phyloP scores from a whole-genome alignment of 2,329 filamentous ascomycete species.

The Sclerotinia nivalis region DNA sequence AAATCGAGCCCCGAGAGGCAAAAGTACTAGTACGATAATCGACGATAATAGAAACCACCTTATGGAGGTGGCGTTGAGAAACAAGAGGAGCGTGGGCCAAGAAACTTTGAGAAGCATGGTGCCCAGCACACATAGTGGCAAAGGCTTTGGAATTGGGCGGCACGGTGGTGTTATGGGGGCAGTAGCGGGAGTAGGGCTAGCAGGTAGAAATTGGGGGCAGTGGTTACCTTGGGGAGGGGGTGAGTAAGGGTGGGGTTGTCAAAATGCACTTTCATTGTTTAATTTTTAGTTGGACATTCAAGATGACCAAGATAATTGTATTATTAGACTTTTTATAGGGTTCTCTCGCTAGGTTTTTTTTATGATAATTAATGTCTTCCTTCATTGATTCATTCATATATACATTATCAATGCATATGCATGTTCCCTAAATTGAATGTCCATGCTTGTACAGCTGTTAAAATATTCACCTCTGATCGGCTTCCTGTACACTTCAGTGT shows the following conservation, averaged over 20 bases:
- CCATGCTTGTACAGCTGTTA: not conserved
- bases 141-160: not conserved
- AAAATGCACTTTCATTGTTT: not conserved
- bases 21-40: not conserved
- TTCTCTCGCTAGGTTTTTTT: not conserved
- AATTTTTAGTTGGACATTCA: not conserved
- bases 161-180: slow-evolving; percentile 11
- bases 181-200: slow-evolving; percentile 14
- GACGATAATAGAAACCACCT: slow-evolving; percentile 27
- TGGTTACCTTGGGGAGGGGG: slow-evolving; percentile 18
- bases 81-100: slow-evolving; percentile 33
- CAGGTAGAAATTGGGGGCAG: slow-evolving; percentile 19
- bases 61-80: slow-evolving; percentile 31
- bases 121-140: slow-evolving; percentile 29
- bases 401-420: not conserved
- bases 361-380: not conserved
- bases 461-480: too few relatives aligned
- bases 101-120: slow-evolving; percentile 34
- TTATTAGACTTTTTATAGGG: not conserved
- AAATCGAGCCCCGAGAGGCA: not conserved
- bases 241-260: not conserved
- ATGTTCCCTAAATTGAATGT: not conserved
- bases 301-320: not conserved
- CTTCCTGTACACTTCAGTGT: too few relatives aligned
- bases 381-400: not conserved